Conservation (phyloP, 208 protist genomes). For the Strigomonas culicis region DNA sequence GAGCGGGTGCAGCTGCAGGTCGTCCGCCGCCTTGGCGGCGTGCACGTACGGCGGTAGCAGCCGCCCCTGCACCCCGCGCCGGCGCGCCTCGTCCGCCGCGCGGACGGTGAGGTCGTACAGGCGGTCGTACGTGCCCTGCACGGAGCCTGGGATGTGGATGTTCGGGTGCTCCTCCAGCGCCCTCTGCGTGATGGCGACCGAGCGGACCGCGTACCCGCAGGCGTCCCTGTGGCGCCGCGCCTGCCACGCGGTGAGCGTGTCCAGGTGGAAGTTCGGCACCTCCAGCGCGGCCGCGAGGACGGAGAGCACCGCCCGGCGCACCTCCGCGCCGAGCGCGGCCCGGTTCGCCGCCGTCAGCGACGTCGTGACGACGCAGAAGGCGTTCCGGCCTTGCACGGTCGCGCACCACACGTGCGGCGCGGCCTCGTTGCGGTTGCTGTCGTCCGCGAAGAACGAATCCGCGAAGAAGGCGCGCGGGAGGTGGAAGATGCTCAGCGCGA, state of each 20-base stretch:
- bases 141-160: conserved; percentile 40
- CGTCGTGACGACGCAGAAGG: too few relatives aligned
- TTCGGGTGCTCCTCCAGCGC: conserved; percentile 38
- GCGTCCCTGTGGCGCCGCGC: conserved; percentile 25
- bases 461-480: conserved; percentile 2
- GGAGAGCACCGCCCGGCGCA: conserved; percentile 43
- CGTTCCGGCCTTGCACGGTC: too few relatives aligned
- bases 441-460: not conserved
- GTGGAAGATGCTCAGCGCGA: conserved; percentile 25
- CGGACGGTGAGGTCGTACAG: conserved; percentile 27
- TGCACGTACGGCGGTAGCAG: conserved; percentile 55
- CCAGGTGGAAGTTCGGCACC: conserved; percentile 38
- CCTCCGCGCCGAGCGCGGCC: conserved; percentile 25
- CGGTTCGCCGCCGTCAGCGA: too few relatives aligned
- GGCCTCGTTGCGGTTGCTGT: too few relatives aligned
- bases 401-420: too few relatives aligned
- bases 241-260: conserved; percentile 35
- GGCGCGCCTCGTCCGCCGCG: conserved; percentile 20
- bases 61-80: conserved; percentile 50
- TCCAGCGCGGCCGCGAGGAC: conserved; percentile 35
- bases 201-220: conserved; percentile 53
- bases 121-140: conserved; percentile 21
- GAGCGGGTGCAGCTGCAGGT: conserved; percentile 71
- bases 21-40: conserved; percentile 54
- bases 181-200: conserved; percentile 37